phyloP scores from a whole-genome alignment of 768 basidiomycete genomes.

The Paxillus rubicundulus region DNA sequence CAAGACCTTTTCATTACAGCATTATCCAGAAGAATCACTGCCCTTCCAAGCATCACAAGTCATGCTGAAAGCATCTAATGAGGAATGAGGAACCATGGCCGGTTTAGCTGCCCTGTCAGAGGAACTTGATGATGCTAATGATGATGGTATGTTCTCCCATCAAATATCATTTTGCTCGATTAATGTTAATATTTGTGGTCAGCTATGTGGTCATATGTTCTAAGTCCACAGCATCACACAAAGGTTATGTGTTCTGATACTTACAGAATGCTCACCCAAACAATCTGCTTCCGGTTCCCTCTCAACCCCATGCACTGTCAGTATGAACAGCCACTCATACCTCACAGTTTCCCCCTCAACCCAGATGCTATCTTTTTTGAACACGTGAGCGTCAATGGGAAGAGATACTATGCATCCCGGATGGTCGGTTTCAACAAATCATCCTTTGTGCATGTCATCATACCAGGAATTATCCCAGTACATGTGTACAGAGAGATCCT shows the following conservation, averaged over 20 bases:
- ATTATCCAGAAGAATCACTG: not conserved
- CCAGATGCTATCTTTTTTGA: not conserved
- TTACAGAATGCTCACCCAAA: not conserved
- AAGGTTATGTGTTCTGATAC: not conserved
- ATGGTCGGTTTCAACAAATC: not conserved
- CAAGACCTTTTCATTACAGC: not conserved
- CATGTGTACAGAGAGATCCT: not conserved
- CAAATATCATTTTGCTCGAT: not conserved
- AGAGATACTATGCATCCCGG: not conserved
- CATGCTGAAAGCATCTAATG: constrained; percentile 12
- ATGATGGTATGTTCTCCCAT: constrained; percentile 17
- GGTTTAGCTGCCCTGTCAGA: constrained; percentile 8
- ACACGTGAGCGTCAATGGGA: not conserved
- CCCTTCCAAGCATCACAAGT: not conserved
- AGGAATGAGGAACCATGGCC: constrained; percentile 9
- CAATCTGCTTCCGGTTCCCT: not conserved
- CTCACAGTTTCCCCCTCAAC: not conserved
- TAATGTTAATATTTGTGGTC: not conserved
- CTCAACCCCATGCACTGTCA: not conserved
- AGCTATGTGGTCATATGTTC: not conserved
- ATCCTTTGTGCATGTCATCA: not conserved
- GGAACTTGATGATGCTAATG: constrained; percentile 20
- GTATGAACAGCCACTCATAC: not conserved
- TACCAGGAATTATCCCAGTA: not conserved
- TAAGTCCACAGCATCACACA: not conserved